Evolutionary conservation across 1,284 basidiomycete genomes (phyloP), one percentile per base, ranked within the genome.

Genomic region (Cutaneotrichosporon arboriforme): DNA sequence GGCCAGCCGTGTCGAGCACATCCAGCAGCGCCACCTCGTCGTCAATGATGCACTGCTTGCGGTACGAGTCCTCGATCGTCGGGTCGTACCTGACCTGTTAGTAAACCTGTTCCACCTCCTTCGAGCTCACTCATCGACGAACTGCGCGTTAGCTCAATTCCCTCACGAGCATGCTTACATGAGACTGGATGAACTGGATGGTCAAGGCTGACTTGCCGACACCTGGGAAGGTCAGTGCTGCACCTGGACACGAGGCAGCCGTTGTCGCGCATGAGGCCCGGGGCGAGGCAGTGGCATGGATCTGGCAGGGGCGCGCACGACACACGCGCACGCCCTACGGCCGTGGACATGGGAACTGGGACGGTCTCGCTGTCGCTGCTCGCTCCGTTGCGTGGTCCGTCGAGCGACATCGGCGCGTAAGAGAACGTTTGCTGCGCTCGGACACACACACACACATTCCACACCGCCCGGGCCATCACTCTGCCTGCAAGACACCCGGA

Each of bases 21-120:
- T 99, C 94, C 52, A 99, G 84, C 50, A 97, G 80, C 2, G 94
- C 94, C 21, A 97, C 91, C 76, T 98, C 96, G 36, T 97, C 94
- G 75, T 98, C 94, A 63, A 99, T 96, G 43, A 92, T 86, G 65
- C 90, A 92, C 74, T 94, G 91, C 76, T 96, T 97, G 64, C 91
- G 82, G 78, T 94, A 94, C 53, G 90, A 94, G 72, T 94, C 91
- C 90, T 74, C 67, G 64, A 97, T 97, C 26, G 94, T 97, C 26
- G 94, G 93, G 76, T 97, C 93, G 69, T 94, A 98, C 59, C 72
- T 74, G 52, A n/a, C 9, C 13, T 14, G 22, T 43, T 26, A 43
- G 41, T n/a, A n/a, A n/a, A n/a, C 15, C 15, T 23, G 21, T 10
- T 5, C 26, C 26, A 31, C 26, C 26, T 5, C 26, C 26, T 5